Percentiles rank a stretch among this genome's conserved stretches.
Conservation (phyloP, 352 stramenopile genomes). For the Phytophthora citrophthora region DNA sequence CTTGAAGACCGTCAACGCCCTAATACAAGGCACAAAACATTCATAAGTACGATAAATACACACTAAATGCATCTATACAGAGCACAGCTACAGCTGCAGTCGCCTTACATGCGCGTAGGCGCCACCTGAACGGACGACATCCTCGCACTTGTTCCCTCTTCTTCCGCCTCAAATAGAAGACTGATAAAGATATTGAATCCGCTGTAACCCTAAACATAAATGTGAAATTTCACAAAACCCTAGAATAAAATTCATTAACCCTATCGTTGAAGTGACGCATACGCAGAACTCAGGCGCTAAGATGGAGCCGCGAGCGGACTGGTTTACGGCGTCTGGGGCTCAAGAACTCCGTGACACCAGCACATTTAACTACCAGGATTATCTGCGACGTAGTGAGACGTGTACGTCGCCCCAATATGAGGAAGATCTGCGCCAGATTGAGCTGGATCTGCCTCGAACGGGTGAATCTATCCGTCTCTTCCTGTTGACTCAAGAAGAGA, state of each 20-base stretch:
- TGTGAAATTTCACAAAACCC: not conserved
- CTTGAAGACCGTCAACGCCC: conserved; percentile 88
- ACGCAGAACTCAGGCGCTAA: conserved; percentile 24
- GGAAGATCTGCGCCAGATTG: conserved; percentile 73
- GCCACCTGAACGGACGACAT: conserved; percentile 67
- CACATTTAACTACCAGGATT: conserved; percentile 49
- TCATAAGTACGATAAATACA: not conserved
- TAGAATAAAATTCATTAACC: conserved; percentile 3
- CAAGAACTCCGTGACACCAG: conserved; percentile 41
- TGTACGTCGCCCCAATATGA: conserved; percentile 40
- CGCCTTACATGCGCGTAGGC: conserved; percentile 81
- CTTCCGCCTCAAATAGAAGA: conserved; percentile 5
- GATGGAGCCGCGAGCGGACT: conserved; percentile 48
- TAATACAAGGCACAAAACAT: conserved; percentile 30
- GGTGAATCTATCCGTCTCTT: conserved; percentile 61
- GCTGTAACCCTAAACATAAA: conserved; percentile 7
- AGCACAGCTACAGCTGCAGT: not conserved
- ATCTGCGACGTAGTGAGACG: conserved; percentile 36
- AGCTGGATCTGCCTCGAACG: conserved; percentile 71
- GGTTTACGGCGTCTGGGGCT: conserved; percentile 54
- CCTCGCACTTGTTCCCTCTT: not conserved
- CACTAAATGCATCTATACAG: not conserved
- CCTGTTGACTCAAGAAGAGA: conserved; percentile 37
- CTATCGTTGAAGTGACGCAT: conserved; percentile 22
- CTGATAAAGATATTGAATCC: conserved; percentile 23